phyloP scores from a whole-genome alignment of 805 yeast genomes.

The Isabelozyma pseudorhagii region DNA sequence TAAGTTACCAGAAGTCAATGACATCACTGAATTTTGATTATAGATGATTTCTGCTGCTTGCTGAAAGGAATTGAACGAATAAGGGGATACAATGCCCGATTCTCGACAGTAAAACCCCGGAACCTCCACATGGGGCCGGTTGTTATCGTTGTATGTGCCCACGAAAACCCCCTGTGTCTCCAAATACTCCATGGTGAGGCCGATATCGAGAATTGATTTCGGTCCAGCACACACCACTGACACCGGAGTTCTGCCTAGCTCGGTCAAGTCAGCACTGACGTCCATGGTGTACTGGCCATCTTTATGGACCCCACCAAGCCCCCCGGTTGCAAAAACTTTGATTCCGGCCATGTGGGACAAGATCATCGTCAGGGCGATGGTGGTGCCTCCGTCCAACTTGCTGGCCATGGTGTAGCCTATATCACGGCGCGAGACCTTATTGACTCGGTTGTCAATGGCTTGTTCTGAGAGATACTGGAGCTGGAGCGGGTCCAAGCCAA shows the following conservation, averaged over 20 bases:
- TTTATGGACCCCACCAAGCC: conserved; percentile 87
- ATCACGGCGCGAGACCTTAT: conserved; percentile 79
- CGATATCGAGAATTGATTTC: conserved; percentile 78
- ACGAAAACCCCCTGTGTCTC: conserved; percentile 93
- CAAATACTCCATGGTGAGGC: conserved; percentile 75
- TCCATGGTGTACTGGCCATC: conserved; percentile 76
- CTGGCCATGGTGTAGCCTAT: conserved; percentile 67
- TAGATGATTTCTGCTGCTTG: conserved; percentile 65
- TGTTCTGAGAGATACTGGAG: conserved; percentile 48
- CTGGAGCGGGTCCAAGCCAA: conserved; percentile 56
- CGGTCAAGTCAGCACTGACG: conserved; percentile 83
- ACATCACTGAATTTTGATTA: conserved; percentile 41
- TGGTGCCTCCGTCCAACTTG: conserved; percentile 76
- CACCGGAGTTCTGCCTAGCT: conserved; percentile 76
- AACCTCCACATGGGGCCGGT: conserved; percentile 29
- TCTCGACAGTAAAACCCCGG: conserved; percentile 84
- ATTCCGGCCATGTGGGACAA: conserved; percentile 73
- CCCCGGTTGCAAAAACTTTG: conserved; percentile 88
- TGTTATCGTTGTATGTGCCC: conserved; percentile 53
- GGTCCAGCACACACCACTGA: conserved; percentile 94
- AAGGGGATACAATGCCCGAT: conserved; percentile 73
- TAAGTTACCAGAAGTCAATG: conserved; percentile 62
- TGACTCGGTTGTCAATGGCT: conserved; percentile 22
- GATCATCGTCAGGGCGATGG: conserved; percentile 87
- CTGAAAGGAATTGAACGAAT: conserved; percentile 46